Conservation (phyloP, 129 eudicot genomes). For the Oenanthe sinensis region DNA sequence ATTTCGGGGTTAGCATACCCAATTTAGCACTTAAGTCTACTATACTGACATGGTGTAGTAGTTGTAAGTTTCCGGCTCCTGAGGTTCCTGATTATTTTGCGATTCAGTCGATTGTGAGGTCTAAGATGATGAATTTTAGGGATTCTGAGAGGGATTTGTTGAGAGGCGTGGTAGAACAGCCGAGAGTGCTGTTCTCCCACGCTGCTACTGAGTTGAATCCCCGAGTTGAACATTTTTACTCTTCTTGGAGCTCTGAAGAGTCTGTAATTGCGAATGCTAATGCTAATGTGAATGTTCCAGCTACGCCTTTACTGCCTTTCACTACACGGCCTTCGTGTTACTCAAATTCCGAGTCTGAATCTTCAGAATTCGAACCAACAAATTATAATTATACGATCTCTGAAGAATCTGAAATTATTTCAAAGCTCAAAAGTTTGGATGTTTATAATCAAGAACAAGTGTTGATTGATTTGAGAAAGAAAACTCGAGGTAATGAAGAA, state of each 20-base stretch:
- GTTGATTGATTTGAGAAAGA: constrained; percentile 46
- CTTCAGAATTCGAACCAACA: constrained; percentile 37
- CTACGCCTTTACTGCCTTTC: constrained; percentile 63
- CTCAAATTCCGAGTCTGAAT: constrained; percentile 51
- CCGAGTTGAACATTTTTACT: constrained; percentile 30
- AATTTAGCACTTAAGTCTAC: constrained; percentile 61
- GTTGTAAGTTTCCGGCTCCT: constrained; percentile 29
- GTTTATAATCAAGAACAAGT: constrained; percentile 67
- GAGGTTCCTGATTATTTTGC: constrained; percentile 32
- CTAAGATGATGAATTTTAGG: constrained; percentile 28
- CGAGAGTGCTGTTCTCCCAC: constrained; percentile 33
- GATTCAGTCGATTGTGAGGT: constrained; percentile 22
- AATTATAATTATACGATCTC: constrained; percentile 24
- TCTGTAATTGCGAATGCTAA: constrained; percentile 73
- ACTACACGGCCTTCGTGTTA: constrained; percentile 63
- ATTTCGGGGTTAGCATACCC: constrained; percentile 50
- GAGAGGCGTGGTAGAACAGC: constrained; percentile 48
- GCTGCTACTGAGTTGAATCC: constrained; percentile 64
- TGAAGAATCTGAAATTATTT: constrained; percentile 24
- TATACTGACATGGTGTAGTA: constrained; percentile 60
- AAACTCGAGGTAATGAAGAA: constrained; percentile 53
- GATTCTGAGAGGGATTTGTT: constrained; percentile 58
- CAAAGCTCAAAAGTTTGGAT: constrained; percentile 46
- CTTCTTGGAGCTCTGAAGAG: constrained; percentile 66
- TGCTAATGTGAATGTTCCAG: constrained; percentile 52